Conservation (phyloP, 2,329 filamentous ascomycete genomes). For the Botrytis hyacinthi region DNA sequence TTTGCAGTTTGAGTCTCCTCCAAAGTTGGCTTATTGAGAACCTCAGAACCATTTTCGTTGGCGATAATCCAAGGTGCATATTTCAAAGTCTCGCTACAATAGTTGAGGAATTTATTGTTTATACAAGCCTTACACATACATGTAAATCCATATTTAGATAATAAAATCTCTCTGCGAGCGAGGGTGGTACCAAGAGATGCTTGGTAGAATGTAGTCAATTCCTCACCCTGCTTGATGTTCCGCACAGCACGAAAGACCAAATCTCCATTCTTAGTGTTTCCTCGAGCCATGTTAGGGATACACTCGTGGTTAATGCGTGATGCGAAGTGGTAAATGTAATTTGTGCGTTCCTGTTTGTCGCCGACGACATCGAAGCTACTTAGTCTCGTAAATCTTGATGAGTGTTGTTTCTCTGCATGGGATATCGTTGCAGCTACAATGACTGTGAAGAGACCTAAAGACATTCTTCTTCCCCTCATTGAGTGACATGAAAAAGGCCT, state of each 20-base stretch:
- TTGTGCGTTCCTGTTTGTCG: not conserved
- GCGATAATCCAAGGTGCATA: not conserved
- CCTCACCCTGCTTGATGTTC: not conserved
- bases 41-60: not conserved
- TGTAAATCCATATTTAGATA: not conserved
- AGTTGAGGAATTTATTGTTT: not conserved
- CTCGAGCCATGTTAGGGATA: not conserved
- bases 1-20: not conserved
- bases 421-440: not conserved
- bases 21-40: not conserved
- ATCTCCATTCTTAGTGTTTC: not conserved
- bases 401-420: not conserved
- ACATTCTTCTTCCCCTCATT: not conserved
- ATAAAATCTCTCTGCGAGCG: not conserved
- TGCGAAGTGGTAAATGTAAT: not conserved
- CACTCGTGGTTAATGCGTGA: not conserved
- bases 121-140: not conserved
- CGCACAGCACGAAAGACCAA: not conserved
- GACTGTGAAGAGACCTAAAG: not conserved
- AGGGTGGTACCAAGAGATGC: not conserved
- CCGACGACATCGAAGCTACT: not conserved
- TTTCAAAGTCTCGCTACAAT: not conserved
- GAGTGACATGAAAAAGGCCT: not conserved
- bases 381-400: not conserved
- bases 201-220: not conserved